phyloP scores from a whole-genome alignment of 2,329 filamentous ascomycete genomes.

The Teratosphaeria gauchensis region DNA sequence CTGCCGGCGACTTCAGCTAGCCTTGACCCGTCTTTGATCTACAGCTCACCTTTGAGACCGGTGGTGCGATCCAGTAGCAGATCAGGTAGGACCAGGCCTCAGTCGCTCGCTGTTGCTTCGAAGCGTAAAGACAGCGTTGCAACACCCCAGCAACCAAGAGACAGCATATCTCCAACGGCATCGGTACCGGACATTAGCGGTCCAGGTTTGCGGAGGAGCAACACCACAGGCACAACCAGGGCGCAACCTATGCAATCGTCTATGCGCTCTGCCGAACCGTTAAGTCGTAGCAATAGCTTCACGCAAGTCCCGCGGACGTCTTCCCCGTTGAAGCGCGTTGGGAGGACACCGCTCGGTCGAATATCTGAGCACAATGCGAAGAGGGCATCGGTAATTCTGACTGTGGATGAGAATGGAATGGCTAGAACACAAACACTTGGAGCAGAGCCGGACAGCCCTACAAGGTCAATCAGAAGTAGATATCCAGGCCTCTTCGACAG shows the following conservation, averaged over 20 bases:
- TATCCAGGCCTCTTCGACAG: slow-evolving; percentile 38
- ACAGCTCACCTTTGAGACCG: slow-evolving; percentile 24
- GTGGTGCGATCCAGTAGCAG: slow-evolving; percentile 16
- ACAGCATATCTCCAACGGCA: slow-evolving; percentile 30
- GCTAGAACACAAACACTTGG: slow-evolving; percentile 37
- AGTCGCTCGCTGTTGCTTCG: slow-evolving; percentile 2
- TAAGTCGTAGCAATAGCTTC: slow-evolving; percentile 19
- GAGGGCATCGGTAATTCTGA: slow-evolving; percentile 34
- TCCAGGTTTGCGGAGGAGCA: slow-evolving; percentile 35
- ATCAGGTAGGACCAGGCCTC: slow-evolving; percentile 11
- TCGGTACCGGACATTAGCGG: slow-evolving; percentile 20
- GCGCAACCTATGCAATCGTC: slow-evolving; percentile 15
- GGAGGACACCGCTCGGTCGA: slow-evolving; percentile 31
- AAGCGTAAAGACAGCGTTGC: slow-evolving; percentile 20
- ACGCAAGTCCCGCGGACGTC: slow-evolving; percentile 33
- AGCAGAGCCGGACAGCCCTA: slow-evolving; percentile 24
- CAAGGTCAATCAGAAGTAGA: slow-evolving; percentile 27
- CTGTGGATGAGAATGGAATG: slow-evolving; percentile 38
- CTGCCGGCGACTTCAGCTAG: slow-evolving; percentile 24
- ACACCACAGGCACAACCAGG: slow-evolving; percentile 31
- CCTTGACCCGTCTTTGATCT: slow-evolving; percentile 39
- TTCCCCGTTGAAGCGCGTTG: slow-evolving; percentile 39
- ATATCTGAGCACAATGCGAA: slow-evolving; percentile 35
- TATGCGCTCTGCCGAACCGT: slow-evolving; percentile 19
- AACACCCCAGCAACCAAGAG: slow-evolving; percentile 29